phyloP scores from a whole-genome alignment of 2,329 filamentous ascomycete genomes.

The Neopestalotiopsis sp. region DNA sequence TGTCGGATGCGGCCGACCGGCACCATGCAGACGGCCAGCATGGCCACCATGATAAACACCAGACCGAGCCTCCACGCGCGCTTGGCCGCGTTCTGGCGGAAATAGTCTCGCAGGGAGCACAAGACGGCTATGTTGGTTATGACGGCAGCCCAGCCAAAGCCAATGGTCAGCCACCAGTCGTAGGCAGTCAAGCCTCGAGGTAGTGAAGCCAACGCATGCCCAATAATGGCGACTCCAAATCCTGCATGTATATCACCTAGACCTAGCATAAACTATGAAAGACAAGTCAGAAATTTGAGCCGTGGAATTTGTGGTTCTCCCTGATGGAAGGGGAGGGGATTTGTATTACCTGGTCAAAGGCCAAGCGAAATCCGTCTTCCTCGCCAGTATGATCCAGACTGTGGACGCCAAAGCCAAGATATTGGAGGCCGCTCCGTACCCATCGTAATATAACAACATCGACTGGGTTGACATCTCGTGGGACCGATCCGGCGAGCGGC shows the following conservation, averaged over 20 bases:
- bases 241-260: conserved; percentile 32
- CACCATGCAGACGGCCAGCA: conserved; percentile 30
- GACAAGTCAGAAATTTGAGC: not conserved
- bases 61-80: conserved; percentile 28
- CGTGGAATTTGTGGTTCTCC: not conserved
- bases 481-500: conserved; percentile 22
- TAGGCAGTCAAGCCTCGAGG: conserved; percentile 29
- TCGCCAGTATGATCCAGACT: conserved; percentile 3
- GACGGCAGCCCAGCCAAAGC: conserved; percentile 32
- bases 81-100: conserved; percentile 25
- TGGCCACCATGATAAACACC: conserved; percentile 26
- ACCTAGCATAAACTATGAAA: conserved; percentile 28
- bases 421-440: conserved; percentile 17
- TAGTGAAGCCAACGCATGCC: conserved; percentile 29
- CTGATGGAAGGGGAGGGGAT: not conserved
- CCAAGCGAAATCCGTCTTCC: conserved; percentile 7
- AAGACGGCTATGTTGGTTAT: conserved; percentile 31
- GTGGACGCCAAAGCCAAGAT: conserved; percentile 5
- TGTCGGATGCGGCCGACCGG: conserved; percentile 30
- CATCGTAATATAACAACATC: conserved; percentile 15
- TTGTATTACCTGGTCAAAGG: conserved; percentile 28
- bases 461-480: conserved; percentile 11
- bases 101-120: conserved; percentile 29
- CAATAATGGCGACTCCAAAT: conserved; percentile 30
- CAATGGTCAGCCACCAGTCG: conserved; percentile 33